Percentiles rank a stretch among this genome's conserved stretches.
Evolutionary conservation across 78 protist species (phyloP).

Genomic region (Cavenderia fasciculata): DNA sequence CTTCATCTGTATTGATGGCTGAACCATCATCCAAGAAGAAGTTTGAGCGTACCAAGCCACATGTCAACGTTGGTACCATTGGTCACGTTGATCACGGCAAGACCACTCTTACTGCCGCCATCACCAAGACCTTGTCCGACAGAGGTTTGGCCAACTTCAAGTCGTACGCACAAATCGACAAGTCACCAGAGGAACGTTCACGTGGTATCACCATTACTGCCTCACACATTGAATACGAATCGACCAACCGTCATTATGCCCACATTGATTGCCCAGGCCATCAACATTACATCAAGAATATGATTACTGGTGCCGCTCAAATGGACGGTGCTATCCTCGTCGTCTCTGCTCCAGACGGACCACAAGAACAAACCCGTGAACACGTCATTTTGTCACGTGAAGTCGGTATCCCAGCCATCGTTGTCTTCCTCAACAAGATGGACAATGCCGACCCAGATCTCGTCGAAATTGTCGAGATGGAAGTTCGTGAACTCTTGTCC

Average conservation of each 20-base stretch:
- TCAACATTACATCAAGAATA: constrained; percentile 97
- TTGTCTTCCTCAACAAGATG: constrained; percentile 95
- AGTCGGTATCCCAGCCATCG: constrained; percentile 91
- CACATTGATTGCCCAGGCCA: constrained; percentile 98
- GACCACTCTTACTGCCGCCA: constrained; percentile 97
- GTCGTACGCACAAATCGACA: constrained; percentile 92
- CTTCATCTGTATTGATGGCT: background rate
- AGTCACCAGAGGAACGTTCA: constrained; percentile 93
- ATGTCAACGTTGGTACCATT: constrained; percentile 97
- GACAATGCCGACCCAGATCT: constrained; percentile 93
- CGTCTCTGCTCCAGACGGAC: constrained; percentile 94
- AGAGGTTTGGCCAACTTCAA: constrained; percentile 80
- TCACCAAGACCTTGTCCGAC: constrained; percentile 88
- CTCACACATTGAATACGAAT: constrained; percentile 95
- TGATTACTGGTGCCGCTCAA: constrained; percentile 96
- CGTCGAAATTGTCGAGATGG: constrained; percentile 96
- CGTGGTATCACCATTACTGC: constrained; percentile 98
- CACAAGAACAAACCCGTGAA: constrained; percentile 98
- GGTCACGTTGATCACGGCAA: constrained; percentile 99
- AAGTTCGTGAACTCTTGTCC: constrained; percentile 88
- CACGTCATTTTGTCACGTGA: constrained; percentile 95
- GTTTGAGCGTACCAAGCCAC: constrained; percentile 91
- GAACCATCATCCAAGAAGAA: constrained; percentile 58
- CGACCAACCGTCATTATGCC: constrained; percentile 92
- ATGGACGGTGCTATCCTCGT: constrained; percentile 98